Evolutionary conservation across 495 filamentous ascomycete genomes (phyloP).

Genomic region (Xylaria scruposa): DNA sequence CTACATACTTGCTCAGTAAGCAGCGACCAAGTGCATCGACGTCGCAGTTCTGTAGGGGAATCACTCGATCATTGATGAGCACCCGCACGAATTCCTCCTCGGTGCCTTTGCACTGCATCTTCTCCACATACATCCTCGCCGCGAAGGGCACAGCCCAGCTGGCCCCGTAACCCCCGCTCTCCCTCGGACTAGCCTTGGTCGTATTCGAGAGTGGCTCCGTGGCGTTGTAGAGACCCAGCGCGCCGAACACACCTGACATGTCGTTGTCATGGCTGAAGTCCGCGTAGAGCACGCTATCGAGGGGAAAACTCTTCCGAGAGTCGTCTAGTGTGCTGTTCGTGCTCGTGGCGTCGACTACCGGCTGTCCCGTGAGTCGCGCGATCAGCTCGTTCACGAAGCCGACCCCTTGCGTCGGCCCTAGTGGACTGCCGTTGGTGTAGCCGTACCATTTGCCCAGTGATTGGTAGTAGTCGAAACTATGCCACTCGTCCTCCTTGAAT

Average conservation of each 20-base stretch:
- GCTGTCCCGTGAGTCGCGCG: constrained; percentile 70
- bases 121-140: constrained; percentile 79
- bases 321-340: constrained; percentile 76
- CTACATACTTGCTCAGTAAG: constrained; percentile 66
- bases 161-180: constrained; percentile 64
- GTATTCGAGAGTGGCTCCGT: constrained; percentile 57
- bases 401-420: constrained; percentile 81
- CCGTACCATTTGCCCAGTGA: constrained; percentile 82
- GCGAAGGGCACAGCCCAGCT: constrained; percentile 83
- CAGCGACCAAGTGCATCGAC: constrained; percentile 74
- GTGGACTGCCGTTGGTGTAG: constrained; percentile 73
- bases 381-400: constrained; percentile 86
- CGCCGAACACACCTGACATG: constrained; percentile 73
- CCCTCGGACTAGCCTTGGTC: constrained; percentile 48
- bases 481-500: constrained; percentile 74
- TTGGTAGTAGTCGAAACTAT: constrained; percentile 76
- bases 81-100: constrained; percentile 71
- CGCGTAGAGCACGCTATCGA: constrained; percentile 70
- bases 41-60: constrained; percentile 70
- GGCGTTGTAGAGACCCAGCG: constrained; percentile 74
- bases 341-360: constrained; percentile 72
- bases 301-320: constrained; percentile 67
- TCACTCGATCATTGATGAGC: constrained; percentile 81
- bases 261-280: constrained; percentile 92
- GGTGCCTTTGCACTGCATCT: constrained; percentile 68